These are phyloP conservation scores for Heteromeles arbutifolia DNA, from an alignment of 306 rosid species.

Conservation along the genomic window DNA sequence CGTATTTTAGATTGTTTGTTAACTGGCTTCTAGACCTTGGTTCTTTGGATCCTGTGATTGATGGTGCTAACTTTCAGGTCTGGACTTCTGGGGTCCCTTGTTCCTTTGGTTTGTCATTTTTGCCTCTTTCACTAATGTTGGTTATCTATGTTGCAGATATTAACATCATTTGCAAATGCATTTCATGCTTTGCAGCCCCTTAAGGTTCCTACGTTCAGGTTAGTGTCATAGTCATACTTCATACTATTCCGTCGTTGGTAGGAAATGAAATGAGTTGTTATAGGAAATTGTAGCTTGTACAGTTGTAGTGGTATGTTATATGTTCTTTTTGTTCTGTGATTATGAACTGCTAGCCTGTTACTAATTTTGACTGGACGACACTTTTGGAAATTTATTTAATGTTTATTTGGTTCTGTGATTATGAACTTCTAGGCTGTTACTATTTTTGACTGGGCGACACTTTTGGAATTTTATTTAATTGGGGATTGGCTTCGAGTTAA, in stretches of 20 bases:
- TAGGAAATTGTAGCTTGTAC: not conserved
- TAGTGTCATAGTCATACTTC: not conserved
- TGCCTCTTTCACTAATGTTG: slow-evolving; percentile 9
- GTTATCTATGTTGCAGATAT: slow-evolving; percentile 51
- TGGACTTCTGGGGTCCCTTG: not conserved
- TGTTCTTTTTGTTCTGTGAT: not conserved
- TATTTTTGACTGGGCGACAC: not conserved
- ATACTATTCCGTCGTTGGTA: slow-evolving; percentile 1
- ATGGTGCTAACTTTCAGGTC: slow-evolving; percentile 95
- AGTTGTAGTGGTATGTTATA: not conserved
- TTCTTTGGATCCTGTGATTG: slow-evolving; percentile 70
- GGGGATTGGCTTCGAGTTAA: not conserved
- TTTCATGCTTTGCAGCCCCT: slow-evolving; percentile 95
- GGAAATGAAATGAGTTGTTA: not conserved
- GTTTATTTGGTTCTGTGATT: not conserved
- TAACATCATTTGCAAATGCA: slow-evolving; percentile 74
- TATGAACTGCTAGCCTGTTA: not conserved
- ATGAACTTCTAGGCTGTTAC: not conserved
- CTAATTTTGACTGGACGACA: not conserved
- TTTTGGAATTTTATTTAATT: not conserved
- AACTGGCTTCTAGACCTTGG: slow-evolving; percentile 91
- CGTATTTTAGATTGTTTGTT: slow-evolving; percentile 85
- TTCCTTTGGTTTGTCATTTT: slow-evolving; percentile 6
- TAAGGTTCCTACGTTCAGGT: slow-evolving; percentile 95
- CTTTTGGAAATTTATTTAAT: not conserved